These are phyloP conservation scores for Pestalotiopsis sp. DNA, from an alignment of 2,329 filamentous ascomycete species.

Conservation along the genomic window DNA sequence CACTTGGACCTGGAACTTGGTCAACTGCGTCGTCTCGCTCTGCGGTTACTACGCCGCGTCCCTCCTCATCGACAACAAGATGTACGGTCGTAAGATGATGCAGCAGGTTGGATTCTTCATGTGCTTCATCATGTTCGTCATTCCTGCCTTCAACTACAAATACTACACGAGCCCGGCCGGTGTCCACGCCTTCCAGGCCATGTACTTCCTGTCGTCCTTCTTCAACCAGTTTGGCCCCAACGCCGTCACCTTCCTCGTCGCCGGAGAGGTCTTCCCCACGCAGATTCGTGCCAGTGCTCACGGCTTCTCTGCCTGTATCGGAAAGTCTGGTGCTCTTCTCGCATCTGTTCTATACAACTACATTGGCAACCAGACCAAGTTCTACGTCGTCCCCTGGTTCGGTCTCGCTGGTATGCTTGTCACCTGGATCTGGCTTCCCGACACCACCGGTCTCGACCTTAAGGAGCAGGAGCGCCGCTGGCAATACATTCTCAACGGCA, in stretches of 20 bases:
- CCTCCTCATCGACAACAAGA: slow-evolving; percentile 90
- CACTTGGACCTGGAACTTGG: slow-evolving; percentile 88
- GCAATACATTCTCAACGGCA: slow-evolving; percentile 79
- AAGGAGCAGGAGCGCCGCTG: slow-evolving; percentile 97
- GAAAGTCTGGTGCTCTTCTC: slow-evolving; percentile 85
- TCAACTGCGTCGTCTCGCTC: slow-evolving; percentile 86
- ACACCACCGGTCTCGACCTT: slow-evolving; percentile 93
- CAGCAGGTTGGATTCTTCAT: slow-evolving; percentile 91
- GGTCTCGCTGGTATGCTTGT: slow-evolving; percentile 84
- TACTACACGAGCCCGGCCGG: slow-evolving; percentile 75
- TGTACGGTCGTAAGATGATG: slow-evolving; percentile 96
- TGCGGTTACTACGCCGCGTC: slow-evolving; percentile 89
- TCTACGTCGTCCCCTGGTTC: slow-evolving; percentile 91
- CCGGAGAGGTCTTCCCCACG: slow-evolving; percentile 94
- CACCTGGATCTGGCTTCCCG: slow-evolving; percentile 86
- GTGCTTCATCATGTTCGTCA: slow-evolving; percentile 90
- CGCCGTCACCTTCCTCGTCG: slow-evolving; percentile 92
- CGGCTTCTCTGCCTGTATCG: slow-evolving; percentile 88
- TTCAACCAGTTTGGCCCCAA: slow-evolving; percentile 99
- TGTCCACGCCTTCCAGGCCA: slow-evolving; percentile 90
- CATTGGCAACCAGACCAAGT: slow-evolving; percentile 81
- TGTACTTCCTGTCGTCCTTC: slow-evolving; percentile 98
- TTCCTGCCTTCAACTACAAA: slow-evolving; percentile 84
- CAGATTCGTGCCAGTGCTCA: slow-evolving; percentile 91
- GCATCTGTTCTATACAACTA: slow-evolving; percentile 94